Evolutionary conservation across 164 flowering plant genomes (phyloP), one percentile per base, ranked within the genome.

Genomic region (Stephania cephalantha): DNA sequence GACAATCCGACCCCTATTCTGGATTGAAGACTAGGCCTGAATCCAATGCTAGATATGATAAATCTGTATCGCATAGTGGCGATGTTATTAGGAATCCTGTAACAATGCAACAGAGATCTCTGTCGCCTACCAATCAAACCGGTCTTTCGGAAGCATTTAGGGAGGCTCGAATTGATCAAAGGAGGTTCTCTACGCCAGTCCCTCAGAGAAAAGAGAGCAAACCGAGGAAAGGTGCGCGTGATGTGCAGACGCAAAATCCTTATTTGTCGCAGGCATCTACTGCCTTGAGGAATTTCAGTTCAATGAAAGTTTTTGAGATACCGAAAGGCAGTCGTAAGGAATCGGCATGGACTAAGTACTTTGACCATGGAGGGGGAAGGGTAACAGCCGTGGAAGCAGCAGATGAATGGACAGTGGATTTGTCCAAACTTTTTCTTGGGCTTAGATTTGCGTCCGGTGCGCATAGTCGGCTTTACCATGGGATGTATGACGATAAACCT

Each of bases 381-480:
- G 96, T 94, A 20, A 84, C 83, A 3, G 90, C 96, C 1, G 86
- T 89, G 44, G 92, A 86, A n/a, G 76, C 86, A 5, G 86, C 77
- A 1, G 94, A 92, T 71, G 93, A 90, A 71, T 85, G 84, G 82
- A 78, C 68, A 53, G 83, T 89, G 13, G 97, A 94, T 79, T 83
- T 92, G 58, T 91, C 97, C 0, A 82, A 88, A 85, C 81, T 94
- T 46, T 88, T 86, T 50, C 75, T 91, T 72, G 98, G 97, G 30
- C 82, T 66, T 70, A 88, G 81, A 61, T 92, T 94, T 85, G 96
- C 97, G 30, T 88, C 85, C 79, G 98, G 98, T 13, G 93, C 97
- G 3, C 87, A 94, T 77, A 92, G 98, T 78, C 80, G 87, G 72
- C 91, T 94, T 78, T 90, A 94, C 81, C 97, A 88, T 82, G 98